A percentile compares a stretch with the other conserved stretches of the same genome.
These are phyloP conservation scores for Taiozyma onychis DNA, from an alignment of 1,139 yeast species.

Conservation along the genomic window DNA sequence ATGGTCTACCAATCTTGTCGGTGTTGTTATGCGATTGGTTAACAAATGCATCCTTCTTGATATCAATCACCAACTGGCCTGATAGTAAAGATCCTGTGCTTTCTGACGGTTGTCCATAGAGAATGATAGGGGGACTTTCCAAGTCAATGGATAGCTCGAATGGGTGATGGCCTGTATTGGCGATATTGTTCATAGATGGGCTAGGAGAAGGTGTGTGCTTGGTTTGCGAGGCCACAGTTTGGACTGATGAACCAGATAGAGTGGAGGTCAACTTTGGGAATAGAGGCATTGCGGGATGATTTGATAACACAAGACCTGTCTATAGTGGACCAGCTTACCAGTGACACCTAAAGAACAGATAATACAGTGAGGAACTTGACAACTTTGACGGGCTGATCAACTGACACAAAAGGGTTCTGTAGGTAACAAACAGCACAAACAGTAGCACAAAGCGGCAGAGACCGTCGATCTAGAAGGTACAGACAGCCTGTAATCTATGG, in stretches of 20 bases:
- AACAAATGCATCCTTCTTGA: slow-evolving; percentile 23
- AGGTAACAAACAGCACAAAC: background rate
- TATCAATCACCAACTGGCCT: slow-evolving; percentile 50
- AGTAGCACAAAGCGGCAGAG: background rate
- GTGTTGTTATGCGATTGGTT: slow-evolving; percentile 11
- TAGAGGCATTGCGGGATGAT: slow-evolving; percentile 11
- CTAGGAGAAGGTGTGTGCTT: background rate
- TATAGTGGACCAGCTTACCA: background rate
- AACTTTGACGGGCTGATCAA: background rate
- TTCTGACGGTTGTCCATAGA: slow-evolving; percentile 74
- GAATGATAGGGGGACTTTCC: slow-evolving; percentile 86
- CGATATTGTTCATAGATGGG: slow-evolving; percentile 14
- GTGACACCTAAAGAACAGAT: background rate
- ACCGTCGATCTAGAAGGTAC: background rate
- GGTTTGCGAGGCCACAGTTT: slow-evolving; percentile 1
- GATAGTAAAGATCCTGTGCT: slow-evolving; percentile 83
- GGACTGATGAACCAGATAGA: slow-evolving; percentile 7
- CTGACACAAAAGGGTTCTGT: background rate
- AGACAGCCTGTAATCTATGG: background rate
- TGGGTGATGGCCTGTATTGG: slow-evolving; percentile 24
- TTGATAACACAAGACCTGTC: background rate
- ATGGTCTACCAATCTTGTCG: slow-evolving; percentile 12
- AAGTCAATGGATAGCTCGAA: slow-evolving; percentile 53
- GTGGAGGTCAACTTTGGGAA: slow-evolving; percentile 17
- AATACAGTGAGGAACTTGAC: background rate